Evolutionary conservation across 768 basidiomycete species (phyloP).

Genomic region (Trametes maxima): DNA sequence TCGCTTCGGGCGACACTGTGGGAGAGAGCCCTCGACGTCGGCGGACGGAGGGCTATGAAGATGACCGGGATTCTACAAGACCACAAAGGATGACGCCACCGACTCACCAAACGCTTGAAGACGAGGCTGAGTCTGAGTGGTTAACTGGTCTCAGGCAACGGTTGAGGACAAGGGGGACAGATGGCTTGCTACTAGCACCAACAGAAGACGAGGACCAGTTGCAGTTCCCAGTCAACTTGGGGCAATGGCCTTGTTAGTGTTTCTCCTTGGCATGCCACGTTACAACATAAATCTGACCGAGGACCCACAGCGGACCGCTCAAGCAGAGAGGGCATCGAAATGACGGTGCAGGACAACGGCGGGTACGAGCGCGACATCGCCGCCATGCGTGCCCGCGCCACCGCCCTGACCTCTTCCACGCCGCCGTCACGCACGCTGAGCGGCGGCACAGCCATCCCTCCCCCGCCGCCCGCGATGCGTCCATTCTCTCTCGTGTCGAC

Average conservation of each 20-base stretch:
- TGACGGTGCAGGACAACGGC: not conserved
- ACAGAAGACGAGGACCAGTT: not conserved
- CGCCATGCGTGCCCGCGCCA: slow-evolving; percentile 33
- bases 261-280: not conserved
- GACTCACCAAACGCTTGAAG: no score
- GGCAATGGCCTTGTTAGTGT: not conserved
- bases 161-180: no score
- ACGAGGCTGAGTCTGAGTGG: no score
- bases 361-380: slow-evolving; percentile 57
- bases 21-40: not conserved
- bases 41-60: not conserved
- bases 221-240: not conserved
- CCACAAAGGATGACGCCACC: no score
- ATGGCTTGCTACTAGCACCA: no score
- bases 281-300: not conserved
- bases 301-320: not conserved
- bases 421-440: slow-evolving; percentile 7
- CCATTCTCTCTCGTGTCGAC: slow-evolving; percentile 20
- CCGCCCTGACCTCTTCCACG: slow-evolving; percentile 12
- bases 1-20: no score
- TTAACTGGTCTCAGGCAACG: no score
- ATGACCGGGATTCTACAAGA: not conserved
- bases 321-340: not conserved
- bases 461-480: slow-evolving; percentile 19
- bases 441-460: slow-evolving; percentile 6